phyloP scores from a whole-genome alignment of 306 rosid genomes.

The Purshia tridentata region DNA sequence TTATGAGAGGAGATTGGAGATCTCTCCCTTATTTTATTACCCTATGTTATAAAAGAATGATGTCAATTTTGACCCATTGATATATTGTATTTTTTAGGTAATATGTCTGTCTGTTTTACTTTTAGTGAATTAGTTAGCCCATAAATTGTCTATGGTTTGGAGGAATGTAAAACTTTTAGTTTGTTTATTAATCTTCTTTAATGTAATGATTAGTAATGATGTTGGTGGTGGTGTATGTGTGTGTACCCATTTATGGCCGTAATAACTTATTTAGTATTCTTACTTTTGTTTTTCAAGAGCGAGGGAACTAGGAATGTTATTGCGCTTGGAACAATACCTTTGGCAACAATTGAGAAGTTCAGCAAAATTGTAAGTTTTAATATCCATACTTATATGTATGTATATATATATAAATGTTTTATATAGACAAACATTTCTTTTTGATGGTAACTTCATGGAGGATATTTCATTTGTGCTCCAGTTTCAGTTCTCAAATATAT shows the following conservation, averaged over 20 bases:
- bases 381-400: background rate
- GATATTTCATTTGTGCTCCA: background rate
- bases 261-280: conserved; percentile 19
- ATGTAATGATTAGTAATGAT: background rate
- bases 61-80: background rate
- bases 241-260: background rate
- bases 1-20: background rate
- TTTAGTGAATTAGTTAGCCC: background rate
- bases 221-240: conserved; percentile 8
- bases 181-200: background rate
- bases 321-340: conserved; percentile 83
- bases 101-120: background rate
- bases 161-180: background rate
- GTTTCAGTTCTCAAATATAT: background rate
- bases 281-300: conserved; percentile 49
- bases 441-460: background rate
- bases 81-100: background rate
- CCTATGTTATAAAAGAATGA: background rate
- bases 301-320: conserved; percentile 82
- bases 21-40: background rate
- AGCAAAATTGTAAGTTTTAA: conserved; percentile 67
- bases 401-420: background rate
- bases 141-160: background rate
- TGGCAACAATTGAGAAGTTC: conserved; percentile 87
- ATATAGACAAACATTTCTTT: background rate